Base-by-base conservation (phyloP, 768 basidiomycete species). In the Leucocoprinus leucothites region DNA sequence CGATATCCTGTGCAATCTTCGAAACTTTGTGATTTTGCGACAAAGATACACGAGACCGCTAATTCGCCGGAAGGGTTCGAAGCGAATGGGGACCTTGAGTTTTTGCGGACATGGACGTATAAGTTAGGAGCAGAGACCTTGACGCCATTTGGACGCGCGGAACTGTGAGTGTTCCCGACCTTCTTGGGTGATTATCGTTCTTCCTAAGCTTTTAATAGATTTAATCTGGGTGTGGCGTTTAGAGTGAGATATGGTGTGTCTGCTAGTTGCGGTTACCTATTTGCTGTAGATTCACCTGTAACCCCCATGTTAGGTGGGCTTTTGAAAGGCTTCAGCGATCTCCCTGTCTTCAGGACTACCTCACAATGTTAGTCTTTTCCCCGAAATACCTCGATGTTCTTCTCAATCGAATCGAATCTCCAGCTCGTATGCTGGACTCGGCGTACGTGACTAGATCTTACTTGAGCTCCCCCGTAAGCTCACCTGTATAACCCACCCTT, bases 71-170 rank as follows among this genome's bases (percentile, higher is more conserved):
- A 71, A 3, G 69, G 73, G 2, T 80, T 85, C 71, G 75, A 71
- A 11, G 82, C 79, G 0, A 74, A 72, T 0, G 87, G 85, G 0
- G 69, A 76, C 0, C 67, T 91, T 18, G 61, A 71, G 1, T 93
- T 91, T 63, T 68, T 93, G 66, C 84, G 86, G 60, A 77, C 75
- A 34, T 93, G 89, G 89, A 80, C 79, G 3, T 91, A 87, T 66
- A 84, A 84, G 61, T 82, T 93, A 9, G 91, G 91, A 8, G 81
- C 80, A 57, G 91, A 91, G 68, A 77, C 82, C 43, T 67, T 91
- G 56, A 88, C 88, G 3, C 88, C 88, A 1, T 91, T 90, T 58
- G 89, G 89, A 7, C 76, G 90, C 38, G 78, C 82, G 52, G 86
- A 92, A 56, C 63, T 91, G 58, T 91, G 38, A 38, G 72, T 5